Percentiles rank a stretch among this genome's conserved stretches.
Evolutionary conservation across 2,329 filamentous ascomycete species (phyloP).

Genomic region (Phyllosticta citriasiana): DNA sequence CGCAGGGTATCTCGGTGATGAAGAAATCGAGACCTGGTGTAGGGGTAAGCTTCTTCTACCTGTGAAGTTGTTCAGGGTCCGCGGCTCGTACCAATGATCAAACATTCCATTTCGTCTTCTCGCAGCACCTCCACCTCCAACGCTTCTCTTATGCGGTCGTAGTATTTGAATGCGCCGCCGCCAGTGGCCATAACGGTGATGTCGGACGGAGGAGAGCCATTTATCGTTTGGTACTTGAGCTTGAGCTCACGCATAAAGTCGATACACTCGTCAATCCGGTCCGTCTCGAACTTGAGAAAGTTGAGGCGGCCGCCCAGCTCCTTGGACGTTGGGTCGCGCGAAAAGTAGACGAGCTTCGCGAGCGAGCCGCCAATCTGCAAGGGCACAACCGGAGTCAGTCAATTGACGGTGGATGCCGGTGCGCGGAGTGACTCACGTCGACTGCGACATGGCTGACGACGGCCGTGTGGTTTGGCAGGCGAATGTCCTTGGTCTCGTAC

Average conservation of each 20-base stretch:
- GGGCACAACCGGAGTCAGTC: neutral
- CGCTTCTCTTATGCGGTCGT: conserved; percentile 76
- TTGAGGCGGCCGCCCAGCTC: conserved; percentile 84
- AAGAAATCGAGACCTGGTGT: conserved; percentile 83
- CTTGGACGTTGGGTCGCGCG: conserved; percentile 68
- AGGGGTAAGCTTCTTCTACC: neutral
- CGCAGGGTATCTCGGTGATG: conserved; percentile 92
- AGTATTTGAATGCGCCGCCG: conserved; percentile 93
- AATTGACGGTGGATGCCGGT: neutral
- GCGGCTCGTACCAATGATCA: conserved; percentile 66
- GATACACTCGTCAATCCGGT: conserved; percentile 85
- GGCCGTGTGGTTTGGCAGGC: conserved; percentile 89
- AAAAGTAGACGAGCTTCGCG: conserved; percentile 96
- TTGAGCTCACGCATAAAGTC: conserved; percentile 83
- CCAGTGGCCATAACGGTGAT: conserved; percentile 93
- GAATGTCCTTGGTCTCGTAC: conserved; percentile 81
- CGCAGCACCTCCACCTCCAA: conserved; percentile 79
- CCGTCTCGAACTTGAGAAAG: conserved; percentile 94
- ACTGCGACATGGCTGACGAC: conserved; percentile 95
- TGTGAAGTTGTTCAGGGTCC: neutral
- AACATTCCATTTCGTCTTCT: conserved; percentile 97
- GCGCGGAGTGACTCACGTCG: conserved; percentile 56
- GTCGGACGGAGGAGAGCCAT: conserved; percentile 60
- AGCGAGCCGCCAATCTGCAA: conserved; percentile 84
- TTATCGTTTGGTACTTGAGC: conserved; percentile 66